Evolutionary conservation across 2,329 filamentous ascomycete genomes (phyloP).

Genomic region (Monosporascus sp.): DNA sequence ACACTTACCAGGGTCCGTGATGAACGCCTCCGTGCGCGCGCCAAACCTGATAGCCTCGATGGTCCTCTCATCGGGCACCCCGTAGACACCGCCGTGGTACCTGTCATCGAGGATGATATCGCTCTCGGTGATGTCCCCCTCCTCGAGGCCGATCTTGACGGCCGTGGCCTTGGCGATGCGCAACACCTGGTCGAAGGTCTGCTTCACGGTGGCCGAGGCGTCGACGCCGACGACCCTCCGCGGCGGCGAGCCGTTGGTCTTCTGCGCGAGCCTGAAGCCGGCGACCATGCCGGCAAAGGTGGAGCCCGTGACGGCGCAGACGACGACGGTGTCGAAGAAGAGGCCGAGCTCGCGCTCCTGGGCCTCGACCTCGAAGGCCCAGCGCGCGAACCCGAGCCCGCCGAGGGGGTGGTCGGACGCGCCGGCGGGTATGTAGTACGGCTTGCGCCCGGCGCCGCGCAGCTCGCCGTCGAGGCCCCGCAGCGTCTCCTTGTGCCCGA

Average conservation of each 20-base stretch:
- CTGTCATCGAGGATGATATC: conserved; percentile 58
- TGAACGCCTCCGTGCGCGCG: conserved; percentile 63
- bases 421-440: conserved; percentile 68
- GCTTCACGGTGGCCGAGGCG: conserved; percentile 51
- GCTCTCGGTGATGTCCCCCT: conserved; percentile 53
- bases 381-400: conserved; percentile 64
- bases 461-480: conserved; percentile 49
- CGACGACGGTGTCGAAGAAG: conserved; percentile 63
- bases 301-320: conserved; percentile 66
- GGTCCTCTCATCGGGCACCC: conserved; percentile 59
- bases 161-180: conserved; percentile 61
- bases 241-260: conserved; percentile 34
- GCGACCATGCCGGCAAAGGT: conserved; percentile 69
- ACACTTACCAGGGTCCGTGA: conserved; percentile 54
- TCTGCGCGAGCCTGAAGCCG: conserved; percentile 61
- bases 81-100: conserved; percentile 65
- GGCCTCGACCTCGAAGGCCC: conserved; percentile 61
- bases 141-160: conserved; percentile 54
- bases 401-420: conserved; percentile 66
- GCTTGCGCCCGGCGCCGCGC: conserved; percentile 46
- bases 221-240: conserved; percentile 63
- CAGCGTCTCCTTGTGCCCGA: conserved; percentile 61
- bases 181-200: conserved; percentile 61
- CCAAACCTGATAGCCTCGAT: conserved; percentile 64
- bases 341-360: conserved; percentile 58